Evolutionary conservation across 805 yeast species (phyloP), one percentile per base, ranked within the genome.

Genomic region (Debaryomyces castellii): DNA sequence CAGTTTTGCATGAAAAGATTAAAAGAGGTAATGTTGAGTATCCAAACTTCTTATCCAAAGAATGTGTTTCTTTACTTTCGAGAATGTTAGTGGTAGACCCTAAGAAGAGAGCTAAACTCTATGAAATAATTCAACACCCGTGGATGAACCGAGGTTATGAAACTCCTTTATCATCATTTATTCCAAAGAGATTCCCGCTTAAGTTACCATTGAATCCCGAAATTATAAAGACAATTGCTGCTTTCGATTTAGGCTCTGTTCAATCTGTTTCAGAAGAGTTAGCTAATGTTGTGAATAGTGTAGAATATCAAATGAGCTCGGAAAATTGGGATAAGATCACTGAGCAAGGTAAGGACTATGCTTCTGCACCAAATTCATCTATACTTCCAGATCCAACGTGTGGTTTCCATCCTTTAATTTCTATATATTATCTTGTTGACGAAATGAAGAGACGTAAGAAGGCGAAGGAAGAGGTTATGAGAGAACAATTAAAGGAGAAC

Each of bases 61-160:
- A 88, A 53, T 92, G 96, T 60, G 78, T 85, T 5, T 85, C 91
- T 6, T 69, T 94, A 47, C 69, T 94, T 36, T 81, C 89, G 1
- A 78, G 90, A 55, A 94, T 94, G 97, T 75, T 94, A 46, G 96
- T 91, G 23, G 98, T 94, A 4, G 88, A 89, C 57, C 96, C 97
- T 5, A 62, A 70, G 5, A 82, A 82, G 49, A 82, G 99, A 60
- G 96, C 96, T 1, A 66, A 85, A 0, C 71, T 94, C 46, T 74
- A 75, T 43, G 96, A 90, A 61, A 87, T 94, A 6, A 75, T 87
- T 54, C 76, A 78, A 46, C 98, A 94, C 58, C 96, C 96, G 1
- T 94, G 99, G 99, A 89, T 94, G 92, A 77, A 76, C 45, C 83
- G 83, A 61, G 97, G 97, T 28, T 90, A 79, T 60, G 96, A 89